These are phyloP conservation scores for Metschnikowia chrysomelidarum DNA, from an alignment of 805 yeast genomes.

Conservation along the genomic window DNA sequence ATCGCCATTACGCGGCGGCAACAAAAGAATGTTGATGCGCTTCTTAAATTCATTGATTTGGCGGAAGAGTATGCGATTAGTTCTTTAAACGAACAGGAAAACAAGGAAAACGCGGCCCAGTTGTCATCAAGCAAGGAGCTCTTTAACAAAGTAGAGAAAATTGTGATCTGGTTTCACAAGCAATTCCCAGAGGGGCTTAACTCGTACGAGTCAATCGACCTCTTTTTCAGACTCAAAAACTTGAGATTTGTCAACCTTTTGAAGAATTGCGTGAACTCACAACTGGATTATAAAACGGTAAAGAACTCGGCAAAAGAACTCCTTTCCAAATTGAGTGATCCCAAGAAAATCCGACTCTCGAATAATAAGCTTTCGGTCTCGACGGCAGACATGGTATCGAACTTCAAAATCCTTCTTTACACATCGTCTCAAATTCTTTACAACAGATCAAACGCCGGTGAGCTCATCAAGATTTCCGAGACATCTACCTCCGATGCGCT, in stretches of 20 bases:
- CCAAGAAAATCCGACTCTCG: constrained; percentile 44
- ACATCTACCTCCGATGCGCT: constrained; percentile 29
- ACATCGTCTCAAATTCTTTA: constrained; percentile 60
- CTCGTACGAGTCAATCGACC: constrained; percentile 49
- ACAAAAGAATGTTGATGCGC: constrained; percentile 51
- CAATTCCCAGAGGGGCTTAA: constrained; percentile 54
- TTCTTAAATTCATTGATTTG: constrained; percentile 47
- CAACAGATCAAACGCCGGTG: constrained; percentile 62
- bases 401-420: constrained; percentile 57
- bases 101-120: constrained; percentile 17
- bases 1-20: constrained; percentile 71
- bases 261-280: constrained; percentile 51
- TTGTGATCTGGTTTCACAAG: constrained; percentile 58
- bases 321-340: constrained; percentile 50
- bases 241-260: constrained; percentile 58
- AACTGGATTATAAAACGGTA: constrained; percentile 59
- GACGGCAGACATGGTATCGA: constrained; percentile 48
- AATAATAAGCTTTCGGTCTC: constrained; percentile 32
- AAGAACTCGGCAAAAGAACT: constrained; percentile 64
- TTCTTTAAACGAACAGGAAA: constrained; percentile 21
- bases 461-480: constrained; percentile 48
- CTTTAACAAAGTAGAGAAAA: constrained; percentile 46
- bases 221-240: constrained; percentile 55
- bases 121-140: constrained; percentile 9
- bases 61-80: constrained; percentile 39